A percentile compares a stretch with the other conserved stretches of the same genome.
phyloP scores from a whole-genome alignment of 768 basidiomycete species.

The Pleurotus tuber-regium region DNA sequence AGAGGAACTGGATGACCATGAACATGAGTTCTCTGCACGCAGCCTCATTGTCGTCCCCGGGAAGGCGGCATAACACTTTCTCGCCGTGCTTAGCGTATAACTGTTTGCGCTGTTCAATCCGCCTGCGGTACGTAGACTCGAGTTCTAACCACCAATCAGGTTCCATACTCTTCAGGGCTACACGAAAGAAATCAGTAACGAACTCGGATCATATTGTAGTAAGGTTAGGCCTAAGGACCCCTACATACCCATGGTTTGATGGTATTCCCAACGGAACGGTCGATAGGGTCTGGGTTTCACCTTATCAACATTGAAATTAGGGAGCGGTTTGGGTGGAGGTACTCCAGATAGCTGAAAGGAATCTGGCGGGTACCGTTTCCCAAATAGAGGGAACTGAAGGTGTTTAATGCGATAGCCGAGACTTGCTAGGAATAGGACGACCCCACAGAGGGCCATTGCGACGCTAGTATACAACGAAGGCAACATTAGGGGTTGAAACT shows the following conservation, averaged over 20 bases:
- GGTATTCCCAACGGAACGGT: constrained; percentile 54
- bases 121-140: constrained; percentile 46
- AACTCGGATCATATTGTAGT: neutral
- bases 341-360: constrained; percentile 44
- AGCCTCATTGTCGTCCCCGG: constrained; percentile 45
- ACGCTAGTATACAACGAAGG: neutral
- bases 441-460: neutral
- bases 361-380: constrained; percentile 20
- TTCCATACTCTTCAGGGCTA: constrained; percentile 47
- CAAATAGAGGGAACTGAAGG: neutral
- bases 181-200: neutral
- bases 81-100: constrained; percentile 38
- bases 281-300: constrained; percentile 51
- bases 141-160: constrained; percentile 58
- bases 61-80: constrained; percentile 40
- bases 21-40: constrained; percentile 53
- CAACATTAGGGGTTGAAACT: too few relatives aligned
- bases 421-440: neutral
- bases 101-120: constrained; percentile 39
- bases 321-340: constrained; percentile 38
- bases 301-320: constrained; percentile 38
- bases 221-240: too few relatives aligned
- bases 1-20: constrained; percentile 56
- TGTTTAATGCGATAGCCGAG: neutral
- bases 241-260: constrained; percentile 56